Evolutionary conservation across 305 asterid genomes (phyloP), one percentile per base, ranked within the genome.

Genomic region (Fraxinus latifolia): DNA sequence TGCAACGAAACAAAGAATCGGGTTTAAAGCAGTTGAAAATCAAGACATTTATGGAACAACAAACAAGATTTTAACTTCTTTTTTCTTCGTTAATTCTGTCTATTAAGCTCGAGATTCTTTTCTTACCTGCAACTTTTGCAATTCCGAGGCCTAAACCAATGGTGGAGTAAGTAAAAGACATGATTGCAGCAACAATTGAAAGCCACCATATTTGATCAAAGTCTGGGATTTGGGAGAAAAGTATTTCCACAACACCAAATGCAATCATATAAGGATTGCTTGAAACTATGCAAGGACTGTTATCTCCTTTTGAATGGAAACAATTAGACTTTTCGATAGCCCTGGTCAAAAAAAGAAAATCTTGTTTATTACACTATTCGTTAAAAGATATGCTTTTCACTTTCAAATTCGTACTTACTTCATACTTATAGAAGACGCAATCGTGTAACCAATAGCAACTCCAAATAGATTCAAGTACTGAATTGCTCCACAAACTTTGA

Each of bases 91-190:
- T 6, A 55, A 3, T 62, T 21, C 27, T 60, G 14, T 21, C 70
- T 60, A 60, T 53, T 53, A 53, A 17, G 65, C 65, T 5, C 32
- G n/a, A 25, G 42, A 1, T 34, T 74, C 42, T 12, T 74, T 78
- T 14, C 39, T 2, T 86, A 90, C 94, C 92, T 82, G 87, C 91
- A 74, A 92, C 92, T 87, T 89, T 85, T 17, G 84, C 90, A 72
- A 91, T 81, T 5, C 93, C 91, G 25, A 92, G 93, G 82, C 89
- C 91, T 65, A 92, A 81, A 14, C 96, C 96, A 74, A 90, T 90
- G 77, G 86, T 37, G 71, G 96, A 88, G 81, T 92, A 92, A 82
- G 90, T 87, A 77, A 92, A 89, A 0, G 96, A 92, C 96, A 89
- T 92, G 33, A 89, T 60, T 9, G 96, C 94, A 77, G 96, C 96